phyloP scores from a whole-genome alignment of 2,329 filamentous ascomycete species.

The Alternaria sp. region DNA sequence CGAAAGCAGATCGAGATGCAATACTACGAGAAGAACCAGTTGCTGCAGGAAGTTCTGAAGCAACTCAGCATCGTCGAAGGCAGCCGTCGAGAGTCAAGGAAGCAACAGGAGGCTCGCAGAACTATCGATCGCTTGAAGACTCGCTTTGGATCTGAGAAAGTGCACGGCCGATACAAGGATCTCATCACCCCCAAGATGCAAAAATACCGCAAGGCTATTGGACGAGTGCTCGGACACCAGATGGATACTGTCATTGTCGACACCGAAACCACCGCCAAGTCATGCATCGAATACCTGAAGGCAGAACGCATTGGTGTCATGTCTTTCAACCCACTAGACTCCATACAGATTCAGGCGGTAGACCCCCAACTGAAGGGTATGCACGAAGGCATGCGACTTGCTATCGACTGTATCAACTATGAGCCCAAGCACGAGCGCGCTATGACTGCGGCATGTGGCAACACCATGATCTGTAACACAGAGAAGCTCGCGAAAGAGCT shows the following conservation, averaged over 20 bases:
- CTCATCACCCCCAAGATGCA: slow-evolving; percentile 97
- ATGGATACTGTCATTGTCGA: slow-evolving; percentile 96
- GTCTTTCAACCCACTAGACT: slow-evolving; percentile 95
- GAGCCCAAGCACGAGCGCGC: slow-evolving; percentile 87
- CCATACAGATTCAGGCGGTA: slow-evolving; percentile 91
- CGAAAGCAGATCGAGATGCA: slow-evolving; percentile 69
- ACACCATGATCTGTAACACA: slow-evolving; percentile 91
- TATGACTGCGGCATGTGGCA: slow-evolving; percentile 93
- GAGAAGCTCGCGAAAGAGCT: slow-evolving; percentile 86
- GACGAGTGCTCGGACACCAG: slow-evolving; percentile 87
- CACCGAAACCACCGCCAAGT: slow-evolving; percentile 89
- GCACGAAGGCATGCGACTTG: slow-evolving; percentile 79
- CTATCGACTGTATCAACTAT: slow-evolving; percentile 95
- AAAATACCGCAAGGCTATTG: slow-evolving; percentile 92
- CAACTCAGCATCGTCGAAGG: slow-evolving; percentile 84
- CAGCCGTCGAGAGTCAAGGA: slow-evolving; percentile 82
- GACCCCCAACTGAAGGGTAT: slow-evolving; percentile 92
- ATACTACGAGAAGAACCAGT: slow-evolving; percentile 88
- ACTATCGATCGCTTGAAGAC: slow-evolving; percentile 86
- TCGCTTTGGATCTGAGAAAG: slow-evolving; percentile 76
- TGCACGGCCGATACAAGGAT: slow-evolving; percentile 87
- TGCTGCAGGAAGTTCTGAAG: slow-evolving; percentile 81
- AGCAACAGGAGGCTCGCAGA: slow-evolving; percentile 79
- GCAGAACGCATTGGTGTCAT: slow-evolving; percentile 86
- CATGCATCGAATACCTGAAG: slow-evolving; percentile 93